Evolutionary conservation across 73 alveolate species (phyloP), one percentile per base, ranked within the genome.

Genomic region (Diophrys appendiculata): DNA sequence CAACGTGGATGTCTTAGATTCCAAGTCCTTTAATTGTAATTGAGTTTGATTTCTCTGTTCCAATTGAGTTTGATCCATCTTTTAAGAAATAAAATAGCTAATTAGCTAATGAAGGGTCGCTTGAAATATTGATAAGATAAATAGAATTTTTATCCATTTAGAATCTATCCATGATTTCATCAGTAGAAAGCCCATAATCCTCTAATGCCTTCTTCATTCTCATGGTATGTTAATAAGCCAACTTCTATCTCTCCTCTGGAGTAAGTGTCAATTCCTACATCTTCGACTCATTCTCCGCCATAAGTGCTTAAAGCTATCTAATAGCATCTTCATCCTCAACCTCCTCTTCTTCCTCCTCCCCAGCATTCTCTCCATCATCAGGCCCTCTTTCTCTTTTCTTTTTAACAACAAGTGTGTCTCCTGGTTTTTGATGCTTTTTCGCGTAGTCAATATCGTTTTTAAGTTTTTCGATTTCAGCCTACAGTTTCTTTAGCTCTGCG

Each of bases 61-160:
- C 81, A 1, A 72, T n/a, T 34, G 29, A 25, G 56, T 26, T 35
- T 43, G 34, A 26, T 25, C 81, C 81, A 24, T 33, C 56, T 8
- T 31, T 43, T 29, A 72, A 26, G 56, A 72, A 43, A 52, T 72
- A 72, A 28, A 72, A 52, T 33, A 72, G 71, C 0, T 55, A 35
- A 52, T 72, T 72, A 30, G 72, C 34, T 22, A 72, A 26, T 25
- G 71, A 35, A 18, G 81, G 81, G 26, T 72, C 81, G 53, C 53
- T 72, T 33, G 81, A 72, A 52, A 72, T 72, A 72, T 72, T 72
- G 43, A 72, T 52, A n/a, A 72, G 71, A 31, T 52, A 22, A 3
- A 72, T 72, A 23, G 81, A 22, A 31, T 72, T n/a, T 2, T 53
- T 72, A 8, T 52, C 72, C 30, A 43, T 11, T 0, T 72, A 52